phyloP scores from a whole-genome alignment of 73 alveolate species.

The Stentor roeselii region DNA sequence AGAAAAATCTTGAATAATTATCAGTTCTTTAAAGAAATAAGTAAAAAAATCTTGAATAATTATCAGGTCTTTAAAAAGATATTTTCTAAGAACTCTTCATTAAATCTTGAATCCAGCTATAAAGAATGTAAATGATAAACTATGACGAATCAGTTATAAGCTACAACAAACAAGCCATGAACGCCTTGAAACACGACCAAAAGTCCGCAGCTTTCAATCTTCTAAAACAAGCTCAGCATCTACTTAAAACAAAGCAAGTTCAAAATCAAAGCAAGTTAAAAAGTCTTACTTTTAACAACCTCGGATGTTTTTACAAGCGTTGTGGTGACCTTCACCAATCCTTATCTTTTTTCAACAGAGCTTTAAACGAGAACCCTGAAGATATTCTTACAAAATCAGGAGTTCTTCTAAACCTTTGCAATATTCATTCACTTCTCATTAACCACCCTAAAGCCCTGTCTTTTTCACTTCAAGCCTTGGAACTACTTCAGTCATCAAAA shows the following conservation, averaged over 20 bases:
- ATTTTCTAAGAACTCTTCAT: no score
- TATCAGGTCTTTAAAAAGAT: no score
- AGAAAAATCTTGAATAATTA: no score
- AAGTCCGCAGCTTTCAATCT: neutral
- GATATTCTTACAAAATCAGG: neutral
- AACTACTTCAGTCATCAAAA: neutral
- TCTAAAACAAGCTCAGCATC: neutral
- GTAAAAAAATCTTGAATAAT: no score
- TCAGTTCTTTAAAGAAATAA: no score
- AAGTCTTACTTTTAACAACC: neutral
- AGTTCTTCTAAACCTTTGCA: neutral
- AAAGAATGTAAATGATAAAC: neutral
- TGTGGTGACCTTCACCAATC: neutral
- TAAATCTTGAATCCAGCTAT: no score
- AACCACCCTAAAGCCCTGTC: neutral
- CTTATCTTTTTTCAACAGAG: no score
- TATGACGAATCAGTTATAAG: neutral
- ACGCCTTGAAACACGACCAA: neutral
- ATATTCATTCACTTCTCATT: no score
- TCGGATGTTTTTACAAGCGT: neutral
- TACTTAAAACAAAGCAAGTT: neutral
- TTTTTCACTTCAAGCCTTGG: neutral
- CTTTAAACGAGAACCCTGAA: neutral
- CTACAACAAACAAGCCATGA: neutral
- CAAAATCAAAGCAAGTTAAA: no score